Evolutionary conservation across 2,329 filamentous ascomycete genomes (phyloP).

Genomic region (Trichoderma atroviride): DNA sequence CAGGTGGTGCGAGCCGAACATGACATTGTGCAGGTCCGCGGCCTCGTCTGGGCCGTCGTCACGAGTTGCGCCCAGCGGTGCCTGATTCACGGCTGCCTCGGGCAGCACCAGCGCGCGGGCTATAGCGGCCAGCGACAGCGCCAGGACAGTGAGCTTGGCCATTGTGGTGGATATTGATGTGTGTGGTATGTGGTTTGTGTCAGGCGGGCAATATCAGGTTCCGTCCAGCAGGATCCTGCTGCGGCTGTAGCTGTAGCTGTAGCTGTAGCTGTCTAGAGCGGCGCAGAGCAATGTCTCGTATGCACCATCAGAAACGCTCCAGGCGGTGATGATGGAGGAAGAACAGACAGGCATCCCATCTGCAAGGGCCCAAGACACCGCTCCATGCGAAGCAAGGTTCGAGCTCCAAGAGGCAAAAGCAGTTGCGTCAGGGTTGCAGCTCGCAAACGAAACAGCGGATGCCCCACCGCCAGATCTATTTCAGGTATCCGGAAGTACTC

Average conservation of each 20-base stretch:
- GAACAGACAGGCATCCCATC: conserved; percentile 8
- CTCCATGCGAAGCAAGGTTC: not conserved
- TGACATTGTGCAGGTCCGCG: conserved; percentile 12
- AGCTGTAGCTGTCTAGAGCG: not conserved
- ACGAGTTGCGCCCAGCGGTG: conserved; percentile 14
- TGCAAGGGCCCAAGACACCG: not conserved
- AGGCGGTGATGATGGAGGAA: conserved; percentile 19
- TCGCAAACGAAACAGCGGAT: not conserved
- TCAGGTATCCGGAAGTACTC: conserved; percentile 26
- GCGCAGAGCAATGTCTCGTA: not conserved
- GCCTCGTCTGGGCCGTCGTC: not conserved
- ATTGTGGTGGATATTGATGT: not conserved
- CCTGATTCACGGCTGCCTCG: conserved; percentile 19
- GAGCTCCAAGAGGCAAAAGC: conserved; percentile 18
- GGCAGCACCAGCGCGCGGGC: conserved; percentile 25
- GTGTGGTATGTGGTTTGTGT: not conserved
- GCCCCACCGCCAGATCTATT: conserved; percentile 25
- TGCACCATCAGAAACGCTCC: conserved; percentile 8
- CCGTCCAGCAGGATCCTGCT: not conserved
- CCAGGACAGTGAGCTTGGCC: conserved; percentile 17
- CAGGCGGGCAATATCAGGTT: not conserved
- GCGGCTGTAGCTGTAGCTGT: not conserved
- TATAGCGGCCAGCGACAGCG: conserved; percentile 24
- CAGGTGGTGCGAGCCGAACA: conserved; percentile 11
- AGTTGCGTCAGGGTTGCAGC: not conserved